These are phyloP conservation scores for Coemansia javaensis DNA, from an alignment of 192 early-diverging fungal species.

Conservation along the genomic window DNA sequence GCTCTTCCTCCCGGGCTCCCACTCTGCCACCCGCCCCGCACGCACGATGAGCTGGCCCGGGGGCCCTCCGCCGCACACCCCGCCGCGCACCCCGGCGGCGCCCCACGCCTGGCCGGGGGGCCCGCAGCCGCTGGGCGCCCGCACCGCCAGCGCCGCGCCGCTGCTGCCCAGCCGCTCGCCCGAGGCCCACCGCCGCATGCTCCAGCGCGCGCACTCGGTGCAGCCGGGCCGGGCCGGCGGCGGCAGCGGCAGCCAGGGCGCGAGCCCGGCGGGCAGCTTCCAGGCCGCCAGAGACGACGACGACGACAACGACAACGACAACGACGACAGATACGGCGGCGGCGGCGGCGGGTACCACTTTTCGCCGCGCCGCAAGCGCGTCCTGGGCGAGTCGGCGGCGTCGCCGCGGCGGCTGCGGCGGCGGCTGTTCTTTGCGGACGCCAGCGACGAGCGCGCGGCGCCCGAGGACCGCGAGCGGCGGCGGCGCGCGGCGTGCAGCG, in stretches of 20 bases:
- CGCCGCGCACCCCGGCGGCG: slow-evolving; percentile 8
- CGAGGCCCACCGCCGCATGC: slow-evolving; percentile 23
- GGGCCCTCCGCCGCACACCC: slow-evolving; percentile 2
- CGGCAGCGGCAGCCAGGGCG: no score
- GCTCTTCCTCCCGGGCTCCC: not conserved
- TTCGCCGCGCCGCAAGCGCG: slow-evolving; percentile 34
- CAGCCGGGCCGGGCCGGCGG: no score
- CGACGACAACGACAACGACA: no score
- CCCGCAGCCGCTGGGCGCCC: slow-evolving; percentile 25
- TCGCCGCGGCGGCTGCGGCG: slow-evolving; percentile 40
- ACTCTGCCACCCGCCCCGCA: not conserved
- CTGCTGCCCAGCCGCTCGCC: slow-evolving; percentile 21
- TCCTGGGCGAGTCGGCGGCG: slow-evolving; percentile 4
- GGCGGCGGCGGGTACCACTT: slow-evolving; percentile 15
- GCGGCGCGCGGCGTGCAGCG: slow-evolving; percentile 8
- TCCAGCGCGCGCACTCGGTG: slow-evolving; percentile 38
- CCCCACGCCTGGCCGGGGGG: no score
- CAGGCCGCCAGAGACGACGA: no score
- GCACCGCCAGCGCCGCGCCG: slow-evolving; percentile 30
- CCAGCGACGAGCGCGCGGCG: slow-evolving; percentile 9
- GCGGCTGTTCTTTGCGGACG: slow-evolving; percentile 46
- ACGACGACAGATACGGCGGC: not conserved
- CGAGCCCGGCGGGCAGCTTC: no score
- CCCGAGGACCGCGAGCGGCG: slow-evolving; percentile 19
- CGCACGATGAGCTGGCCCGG: slow-evolving; percentile 1